Conservation (phyloP, 192 early-diverging fungal genomes). For the Obelidium mucronatum region DNA sequence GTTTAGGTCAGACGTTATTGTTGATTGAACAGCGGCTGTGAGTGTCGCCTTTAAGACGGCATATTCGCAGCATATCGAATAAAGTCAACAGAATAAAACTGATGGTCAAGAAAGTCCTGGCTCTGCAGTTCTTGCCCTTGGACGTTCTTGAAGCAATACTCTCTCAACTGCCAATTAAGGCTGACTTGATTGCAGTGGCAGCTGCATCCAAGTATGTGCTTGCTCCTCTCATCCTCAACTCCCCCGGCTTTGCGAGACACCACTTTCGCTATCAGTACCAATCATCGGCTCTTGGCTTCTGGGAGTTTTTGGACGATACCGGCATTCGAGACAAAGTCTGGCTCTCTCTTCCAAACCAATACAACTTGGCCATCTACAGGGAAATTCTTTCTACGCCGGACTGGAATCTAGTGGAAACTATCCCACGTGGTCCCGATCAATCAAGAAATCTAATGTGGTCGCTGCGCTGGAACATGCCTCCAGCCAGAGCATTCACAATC, state of each 20-base stretch:
- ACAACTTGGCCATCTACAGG: neutral
- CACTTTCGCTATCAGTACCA: neutral
- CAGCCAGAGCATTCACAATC: neutral
- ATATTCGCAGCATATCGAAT: too few relatives aligned
- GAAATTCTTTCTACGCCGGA: neutral
- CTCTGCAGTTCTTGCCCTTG: too few relatives aligned
- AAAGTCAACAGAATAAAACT: too few relatives aligned
- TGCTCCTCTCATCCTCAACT: neutral
- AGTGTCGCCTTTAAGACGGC: too few relatives aligned
- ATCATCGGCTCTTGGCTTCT: neutral
- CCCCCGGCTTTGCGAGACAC: neutral
- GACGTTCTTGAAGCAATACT: too few relatives aligned
- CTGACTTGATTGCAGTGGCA: neutral
- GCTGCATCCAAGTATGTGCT: neutral
- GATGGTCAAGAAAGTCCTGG: too few relatives aligned
- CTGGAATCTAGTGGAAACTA: neutral
- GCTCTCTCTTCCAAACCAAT: neutral
- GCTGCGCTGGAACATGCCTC: neutral
- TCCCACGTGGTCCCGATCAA: neutral
- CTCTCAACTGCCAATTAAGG: neutral
- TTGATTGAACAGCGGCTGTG: too few relatives aligned
- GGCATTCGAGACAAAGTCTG: neutral
- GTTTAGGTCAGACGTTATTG: too few relatives aligned
- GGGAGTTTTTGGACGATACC: neutral
- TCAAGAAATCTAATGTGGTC: neutral